These are phyloP conservation scores for Colletotrichum brevisporum DNA, from an alignment of 2,329 filamentous ascomycete genomes.

Conservation along the genomic window DNA sequence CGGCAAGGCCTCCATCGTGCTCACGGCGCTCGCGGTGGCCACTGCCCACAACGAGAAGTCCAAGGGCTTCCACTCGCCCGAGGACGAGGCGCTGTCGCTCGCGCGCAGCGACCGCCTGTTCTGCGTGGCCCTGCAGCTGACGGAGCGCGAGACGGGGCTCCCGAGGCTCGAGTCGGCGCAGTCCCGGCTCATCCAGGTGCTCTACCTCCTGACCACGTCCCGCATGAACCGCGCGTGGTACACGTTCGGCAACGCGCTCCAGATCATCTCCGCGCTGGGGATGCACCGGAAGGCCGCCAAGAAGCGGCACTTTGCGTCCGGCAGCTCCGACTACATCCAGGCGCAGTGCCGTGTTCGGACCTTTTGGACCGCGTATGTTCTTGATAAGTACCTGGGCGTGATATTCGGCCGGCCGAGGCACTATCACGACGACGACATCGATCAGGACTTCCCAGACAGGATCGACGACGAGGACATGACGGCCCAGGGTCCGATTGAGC, in stretches of 20 bases:
- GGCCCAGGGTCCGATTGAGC: constrained; percentile 45
- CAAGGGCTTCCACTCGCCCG: constrained; percentile 43
- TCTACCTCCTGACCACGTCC: constrained; percentile 71
- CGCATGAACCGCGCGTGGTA: constrained; percentile 74
- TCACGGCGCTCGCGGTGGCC: constrained; percentile 63
- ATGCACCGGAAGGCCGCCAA: constrained; percentile 54
- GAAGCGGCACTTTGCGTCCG: constrained; percentile 40
- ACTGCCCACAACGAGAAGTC: constrained; percentile 60
- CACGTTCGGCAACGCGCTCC: constrained; percentile 69
- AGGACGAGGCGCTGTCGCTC: constrained; percentile 46
- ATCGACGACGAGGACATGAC: constrained; percentile 72
- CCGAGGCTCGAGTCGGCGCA: constrained; percentile 65
- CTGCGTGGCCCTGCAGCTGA: constrained; percentile 55
- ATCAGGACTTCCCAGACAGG: constrained; percentile 68
- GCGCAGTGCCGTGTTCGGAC: constrained; percentile 68
- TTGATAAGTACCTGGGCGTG: constrained; percentile 75
- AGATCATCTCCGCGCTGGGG: constrained; percentile 63
- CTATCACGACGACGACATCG: constrained; percentile 75
- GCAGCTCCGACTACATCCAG: constrained; percentile 57
- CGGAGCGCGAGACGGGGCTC: constrained; percentile 45
- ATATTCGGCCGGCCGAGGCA: constrained; percentile 73
- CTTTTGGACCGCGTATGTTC: constrained; percentile 74
- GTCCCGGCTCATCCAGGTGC: constrained; percentile 68
- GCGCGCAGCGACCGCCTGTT: constrained; percentile 59
- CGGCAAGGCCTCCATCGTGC: constrained; percentile 61